phyloP scores from a whole-genome alignment of 805 yeast genomes.

The Starmera caribaea region DNA sequence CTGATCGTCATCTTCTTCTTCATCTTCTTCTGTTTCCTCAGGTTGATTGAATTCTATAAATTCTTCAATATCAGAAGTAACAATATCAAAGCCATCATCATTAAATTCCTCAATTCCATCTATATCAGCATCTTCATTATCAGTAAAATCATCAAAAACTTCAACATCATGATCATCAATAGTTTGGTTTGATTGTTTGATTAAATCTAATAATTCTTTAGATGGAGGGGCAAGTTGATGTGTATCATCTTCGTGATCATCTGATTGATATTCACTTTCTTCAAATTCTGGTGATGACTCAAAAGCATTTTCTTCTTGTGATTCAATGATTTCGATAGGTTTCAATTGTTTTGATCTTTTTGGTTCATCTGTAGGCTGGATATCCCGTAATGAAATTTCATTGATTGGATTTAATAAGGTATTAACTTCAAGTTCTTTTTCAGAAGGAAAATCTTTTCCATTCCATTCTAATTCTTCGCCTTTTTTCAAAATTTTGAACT shows the following conservation, averaged over 20 bases:
- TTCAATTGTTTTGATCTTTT: too few species aligned
- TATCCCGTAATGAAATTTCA: too few species aligned
- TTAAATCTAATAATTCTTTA: slow-evolving; percentile 14
- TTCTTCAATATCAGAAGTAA: slow-evolving; percentile 3
- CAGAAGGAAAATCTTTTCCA: not conserved
- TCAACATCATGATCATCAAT: slow-evolving; percentile 11
- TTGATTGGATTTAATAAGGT: too few species aligned
- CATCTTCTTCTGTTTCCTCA: not conserved
- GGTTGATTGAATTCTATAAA: not conserved
- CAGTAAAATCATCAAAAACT: slow-evolving; percentile 14
- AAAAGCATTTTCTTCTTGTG: not conserved
- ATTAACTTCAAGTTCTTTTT: too few species aligned
- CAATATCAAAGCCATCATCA: slow-evolving; percentile 7
- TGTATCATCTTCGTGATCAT: not conserved
- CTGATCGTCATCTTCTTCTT: not conserved
- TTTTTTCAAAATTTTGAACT: not conserved
- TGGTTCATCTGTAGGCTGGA: too few species aligned
- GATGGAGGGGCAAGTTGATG: slow-evolving; percentile 9
- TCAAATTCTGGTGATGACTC: not conserved
- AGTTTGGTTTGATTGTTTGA: slow-evolving; percentile 8
- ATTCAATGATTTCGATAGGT: too few species aligned
- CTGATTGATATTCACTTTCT: not conserved
- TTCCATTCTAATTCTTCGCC: not conserved
- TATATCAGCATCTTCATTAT: not conserved
- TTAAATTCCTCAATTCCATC: slow-evolving; percentile 1